A percentile compares a stretch with the other conserved stretches of the same genome.
phyloP scores from a whole-genome alignment of 2,329 filamentous ascomycete genomes.

The Alternaria sp. region DNA sequence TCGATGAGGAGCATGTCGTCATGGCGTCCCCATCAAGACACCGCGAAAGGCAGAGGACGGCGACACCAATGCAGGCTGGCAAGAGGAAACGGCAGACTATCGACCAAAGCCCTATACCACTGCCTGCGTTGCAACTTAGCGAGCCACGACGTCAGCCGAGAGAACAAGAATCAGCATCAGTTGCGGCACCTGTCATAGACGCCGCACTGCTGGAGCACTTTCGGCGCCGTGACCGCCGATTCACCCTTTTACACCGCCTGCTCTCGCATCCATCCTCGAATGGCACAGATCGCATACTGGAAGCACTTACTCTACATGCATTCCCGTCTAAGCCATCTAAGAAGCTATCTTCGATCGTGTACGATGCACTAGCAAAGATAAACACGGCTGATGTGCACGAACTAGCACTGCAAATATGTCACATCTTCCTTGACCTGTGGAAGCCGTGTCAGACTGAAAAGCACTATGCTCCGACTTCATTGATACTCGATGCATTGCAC shows the following conservation, averaged over 20 bases:
- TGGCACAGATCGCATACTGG: constrained; percentile 69
- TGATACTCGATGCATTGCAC: constrained; percentile 70
- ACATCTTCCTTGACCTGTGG: constrained; percentile 73
- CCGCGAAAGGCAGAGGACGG: constrained; percentile 58
- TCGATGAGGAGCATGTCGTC: constrained; percentile 72
- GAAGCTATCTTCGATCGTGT: constrained; percentile 72
- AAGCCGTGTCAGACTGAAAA: constrained; percentile 70
- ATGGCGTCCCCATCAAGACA: constrained; percentile 64
- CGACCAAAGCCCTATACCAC: constrained; percentile 70
- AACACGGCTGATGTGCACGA: constrained; percentile 59
- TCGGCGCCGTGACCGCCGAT: constrained; percentile 51
- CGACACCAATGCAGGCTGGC: constrained; percentile 67
- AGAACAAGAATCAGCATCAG: constrained; percentile 31
- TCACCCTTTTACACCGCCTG: constrained; percentile 65
- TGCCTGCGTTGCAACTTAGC: constrained; percentile 61
- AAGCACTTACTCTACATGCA: constrained; percentile 69
- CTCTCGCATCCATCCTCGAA: constrained; percentile 68
- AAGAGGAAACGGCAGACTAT: constrained; percentile 72
- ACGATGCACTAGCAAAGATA: constrained; percentile 70
- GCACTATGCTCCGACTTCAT: constrained; percentile 68
- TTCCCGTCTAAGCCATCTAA: constrained; percentile 66
- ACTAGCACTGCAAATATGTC: constrained; percentile 70
- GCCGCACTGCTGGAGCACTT: constrained; percentile 50
- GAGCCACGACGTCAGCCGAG: constrained; percentile 53
- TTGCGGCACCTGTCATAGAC: constrained; percentile 25